Percentiles rank a stretch among this genome's conserved stretches.
phyloP scores from a whole-genome alignment of 108 stramenopile species.

The Discostella stelligeroides region DNA sequence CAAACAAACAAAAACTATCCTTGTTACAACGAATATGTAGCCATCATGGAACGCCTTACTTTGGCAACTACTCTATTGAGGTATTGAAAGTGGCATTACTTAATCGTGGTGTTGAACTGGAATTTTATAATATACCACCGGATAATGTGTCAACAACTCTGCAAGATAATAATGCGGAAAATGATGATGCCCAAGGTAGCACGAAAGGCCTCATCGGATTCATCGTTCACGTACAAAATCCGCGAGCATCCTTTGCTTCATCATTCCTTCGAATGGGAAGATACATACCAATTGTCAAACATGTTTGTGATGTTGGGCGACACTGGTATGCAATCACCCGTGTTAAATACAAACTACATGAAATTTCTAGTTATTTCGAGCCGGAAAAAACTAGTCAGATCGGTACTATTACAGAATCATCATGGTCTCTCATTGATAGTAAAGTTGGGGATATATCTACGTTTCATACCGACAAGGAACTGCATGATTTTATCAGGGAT shows the following conservation, averaged over 20 bases:
- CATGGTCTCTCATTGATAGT: constrained; percentile 42
- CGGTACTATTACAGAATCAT: background rate
- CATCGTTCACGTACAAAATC: constrained; percentile 39
- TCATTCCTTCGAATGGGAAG: constrained; percentile 16
- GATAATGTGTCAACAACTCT: background rate
- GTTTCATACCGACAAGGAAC: constrained; percentile 22
- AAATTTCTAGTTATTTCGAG: background rate
- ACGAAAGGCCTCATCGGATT: constrained; percentile 28
- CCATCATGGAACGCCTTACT: constrained; percentile 33
- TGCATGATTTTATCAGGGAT: constrained; percentile 11
- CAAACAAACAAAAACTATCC: constrained; percentile 9
- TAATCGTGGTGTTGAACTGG: constrained; percentile 35
- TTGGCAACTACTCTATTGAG: constrained; percentile 50
- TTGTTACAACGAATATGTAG: constrained; percentile 29
- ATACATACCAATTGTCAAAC: constrained; percentile 24
- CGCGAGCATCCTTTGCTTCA: background rate
- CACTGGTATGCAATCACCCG: constrained; percentile 58
- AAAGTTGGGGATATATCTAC: constrained; percentile 6
- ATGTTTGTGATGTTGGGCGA: constrained; percentile 25
- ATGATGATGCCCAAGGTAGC: background rate
- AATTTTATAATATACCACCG: constrained; percentile 25
- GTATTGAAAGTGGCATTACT: constrained; percentile 39
- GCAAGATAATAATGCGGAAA: background rate
- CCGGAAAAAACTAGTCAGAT: no score
- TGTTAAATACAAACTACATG: constrained; percentile 12